A percentile compares a stretch with the other conserved stretches of the same genome.
phyloP scores from a whole-genome alignment of 805 yeast genomes.

The Kazachstania taianensis region DNA sequence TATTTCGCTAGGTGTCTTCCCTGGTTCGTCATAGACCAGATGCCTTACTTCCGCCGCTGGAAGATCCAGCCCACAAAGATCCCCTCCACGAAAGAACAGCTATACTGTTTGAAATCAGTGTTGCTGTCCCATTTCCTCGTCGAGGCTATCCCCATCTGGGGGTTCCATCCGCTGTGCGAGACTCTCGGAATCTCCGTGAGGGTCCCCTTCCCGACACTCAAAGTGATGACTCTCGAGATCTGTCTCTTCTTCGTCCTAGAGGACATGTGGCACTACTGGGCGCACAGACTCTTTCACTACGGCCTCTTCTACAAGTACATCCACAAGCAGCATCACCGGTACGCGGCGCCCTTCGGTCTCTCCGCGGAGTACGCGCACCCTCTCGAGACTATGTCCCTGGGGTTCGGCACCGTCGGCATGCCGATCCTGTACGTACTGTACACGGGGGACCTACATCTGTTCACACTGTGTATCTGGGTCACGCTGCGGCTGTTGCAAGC shows the following conservation, averaged over 20 bases:
- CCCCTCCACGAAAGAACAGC: slow-evolving; percentile 75
- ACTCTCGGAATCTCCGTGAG: slow-evolving; percentile 63
- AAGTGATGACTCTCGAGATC: slow-evolving; percentile 54
- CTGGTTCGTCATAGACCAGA: slow-evolving; percentile 78
- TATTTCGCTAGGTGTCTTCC: slow-evolving; percentile 91
- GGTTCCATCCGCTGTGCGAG: slow-evolving; percentile 87
- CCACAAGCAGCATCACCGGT: slow-evolving; percentile 96
- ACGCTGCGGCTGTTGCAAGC: slow-evolving; percentile 87
- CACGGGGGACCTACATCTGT: slow-evolving; percentile 69
- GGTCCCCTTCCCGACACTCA: slow-evolving; percentile 75
- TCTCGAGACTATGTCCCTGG: slow-evolving; percentile 78
- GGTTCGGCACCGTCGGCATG: slow-evolving; percentile 93
- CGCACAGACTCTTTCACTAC: slow-evolving; percentile 82
- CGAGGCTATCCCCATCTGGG: slow-evolving; percentile 95
- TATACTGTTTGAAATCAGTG: slow-evolving; percentile 85
- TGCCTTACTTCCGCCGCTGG: slow-evolving; percentile 76
- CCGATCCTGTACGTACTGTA: slow-evolving; percentile 77
- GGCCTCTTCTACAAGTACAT: slow-evolving; percentile 84
- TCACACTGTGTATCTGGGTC: slow-evolving; percentile 87
- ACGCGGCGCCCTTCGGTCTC: slow-evolving; percentile 95
- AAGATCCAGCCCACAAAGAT: slow-evolving; percentile 83
- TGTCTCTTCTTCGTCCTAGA: slow-evolving; percentile 73
- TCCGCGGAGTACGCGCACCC: slow-evolving; percentile 99
- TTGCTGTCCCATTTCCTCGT: slow-evolving; percentile 80
- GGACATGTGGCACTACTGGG: slow-evolving; percentile 96